Conservation (phyloP, 2,329 filamentous ascomycete genomes). For the Penicillium thymicola region DNA sequence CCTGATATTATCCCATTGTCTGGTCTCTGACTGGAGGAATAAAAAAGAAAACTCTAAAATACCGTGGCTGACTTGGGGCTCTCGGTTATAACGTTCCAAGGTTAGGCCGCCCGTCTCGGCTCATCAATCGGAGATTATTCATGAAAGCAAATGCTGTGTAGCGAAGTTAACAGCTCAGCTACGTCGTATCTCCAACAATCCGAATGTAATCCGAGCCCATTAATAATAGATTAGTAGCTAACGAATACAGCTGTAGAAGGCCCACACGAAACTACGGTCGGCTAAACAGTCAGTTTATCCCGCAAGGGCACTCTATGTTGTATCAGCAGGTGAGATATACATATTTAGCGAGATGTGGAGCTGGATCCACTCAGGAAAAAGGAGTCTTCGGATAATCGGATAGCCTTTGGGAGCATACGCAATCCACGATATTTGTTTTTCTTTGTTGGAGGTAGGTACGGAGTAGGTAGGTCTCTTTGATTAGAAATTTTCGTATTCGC, state of each 20-base stretch:
- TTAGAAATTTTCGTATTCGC: background rate
- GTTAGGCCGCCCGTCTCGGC: background rate
- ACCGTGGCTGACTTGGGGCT: background rate
- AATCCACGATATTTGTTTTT: background rate
- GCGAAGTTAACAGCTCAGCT: background rate
- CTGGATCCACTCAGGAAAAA: slow-evolving; percentile 15
- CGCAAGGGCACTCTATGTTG: slow-evolving; percentile 15
- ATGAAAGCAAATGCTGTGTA: background rate
- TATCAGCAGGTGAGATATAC: slow-evolving; percentile 12
- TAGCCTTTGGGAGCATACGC: slow-evolving; percentile 1
- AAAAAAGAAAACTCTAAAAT: background rate
- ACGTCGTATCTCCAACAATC: background rate
- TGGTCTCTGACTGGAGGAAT: background rate
- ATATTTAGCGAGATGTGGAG: slow-evolving; percentile 25
- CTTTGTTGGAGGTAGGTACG: background rate
- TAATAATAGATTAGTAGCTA: background rate
- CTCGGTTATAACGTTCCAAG: background rate
- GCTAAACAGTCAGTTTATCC: slow-evolving; percentile 22
- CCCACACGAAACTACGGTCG: slow-evolving; percentile 17
- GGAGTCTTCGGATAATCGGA: slow-evolving; percentile 22
- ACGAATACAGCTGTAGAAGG: slow-evolving; percentile 6
- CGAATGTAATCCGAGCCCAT: background rate
- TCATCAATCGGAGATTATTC: slow-evolving; percentile 8
- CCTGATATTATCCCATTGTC: background rate
- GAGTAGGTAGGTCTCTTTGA: background rate